Base-by-base conservation (phyloP, 306 rosid species). In the Vicia faba region DNA sequence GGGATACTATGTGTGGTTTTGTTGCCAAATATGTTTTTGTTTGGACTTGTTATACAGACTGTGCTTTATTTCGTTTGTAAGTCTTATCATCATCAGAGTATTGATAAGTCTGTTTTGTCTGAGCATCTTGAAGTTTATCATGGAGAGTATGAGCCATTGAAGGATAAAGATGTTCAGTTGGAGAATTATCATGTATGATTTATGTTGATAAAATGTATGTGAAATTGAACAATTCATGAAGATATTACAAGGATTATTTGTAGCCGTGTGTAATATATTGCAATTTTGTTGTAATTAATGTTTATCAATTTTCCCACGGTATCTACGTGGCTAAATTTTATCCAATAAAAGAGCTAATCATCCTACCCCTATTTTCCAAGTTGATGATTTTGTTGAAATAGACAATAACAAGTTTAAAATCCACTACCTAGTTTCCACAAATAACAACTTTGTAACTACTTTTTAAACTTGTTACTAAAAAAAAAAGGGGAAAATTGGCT, bases 31-130 rank as follows among this genome's bases (percentile, higher is more conserved):
- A 20, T 87, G 76, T 57, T 80, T 11, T 48, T 84, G 49, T 75
- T 86, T 46, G 78, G 76, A 29, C 85, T 85, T 18, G 96, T 87
- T 4, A 28, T 78, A 3, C 89, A 86, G 57, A 84, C 96, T 0
- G 91, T 92, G 57, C 65, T 89, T 7, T 92, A 92, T 73, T 84
- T 92, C 8, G 91, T 89, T 2, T 92, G 96, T 84, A 92, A 89
- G 73, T 87, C 98, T 0, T 81, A 87, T 64, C 98, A 89, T 61
- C 98, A 86, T 46, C 88, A 92, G 71, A 87, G 75, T 58, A 87
- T 89, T 12, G 96, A 87, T 72, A 92, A 86, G 57, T 80, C 88
- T 2, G 89, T 84, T 12, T 61, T 92, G 31, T 87, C 96, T 0
- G 91, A 89, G 64, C 96, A 89, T 18, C 78, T 92, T 7, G 88